phyloP scores from a whole-genome alignment of 169 alveolate species.

The Plasmodium inui region DNA sequence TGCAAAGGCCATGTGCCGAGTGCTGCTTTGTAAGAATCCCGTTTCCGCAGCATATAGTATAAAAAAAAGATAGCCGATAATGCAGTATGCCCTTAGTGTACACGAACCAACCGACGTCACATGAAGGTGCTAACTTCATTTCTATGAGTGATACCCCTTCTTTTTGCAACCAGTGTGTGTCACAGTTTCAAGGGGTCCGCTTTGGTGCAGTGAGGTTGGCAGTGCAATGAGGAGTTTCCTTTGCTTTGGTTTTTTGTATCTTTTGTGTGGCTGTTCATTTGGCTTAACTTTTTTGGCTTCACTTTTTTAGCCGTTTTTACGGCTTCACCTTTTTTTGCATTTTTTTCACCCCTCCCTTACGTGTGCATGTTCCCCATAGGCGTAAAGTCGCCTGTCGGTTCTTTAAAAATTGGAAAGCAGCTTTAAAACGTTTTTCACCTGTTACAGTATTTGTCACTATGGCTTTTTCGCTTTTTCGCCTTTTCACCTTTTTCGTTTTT shows the following conservation, averaged over 20 bases:
- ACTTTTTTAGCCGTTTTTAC: no score
- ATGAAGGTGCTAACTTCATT: not conserved
- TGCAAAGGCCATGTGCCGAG: not conserved
- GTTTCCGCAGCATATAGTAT: not conserved
- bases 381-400: not conserved
- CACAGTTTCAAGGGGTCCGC: not conserved
- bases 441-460: not conserved
- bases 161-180: not conserved
- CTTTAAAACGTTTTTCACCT: not conserved
- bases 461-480: not conserved
- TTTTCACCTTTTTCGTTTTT: not conserved
- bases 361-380: not conserved
- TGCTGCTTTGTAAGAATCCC: not conserved
- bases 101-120: not conserved
- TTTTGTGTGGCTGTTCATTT: no score
- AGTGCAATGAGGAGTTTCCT: not conserved
- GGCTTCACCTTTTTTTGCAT: not conserved
- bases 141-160: not conserved
- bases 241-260: not conserved
- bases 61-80: not conserved
- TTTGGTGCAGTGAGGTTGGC: not conserved
- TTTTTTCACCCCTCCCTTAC: not conserved
- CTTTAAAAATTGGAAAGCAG: not conserved
- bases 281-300: no score
- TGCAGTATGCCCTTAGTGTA: not conserved